Evolutionary conservation across 106 monocot genomes (phyloP), one percentile per base, ranked within the genome.

Genomic region (Iris macrosiphon): DNA sequence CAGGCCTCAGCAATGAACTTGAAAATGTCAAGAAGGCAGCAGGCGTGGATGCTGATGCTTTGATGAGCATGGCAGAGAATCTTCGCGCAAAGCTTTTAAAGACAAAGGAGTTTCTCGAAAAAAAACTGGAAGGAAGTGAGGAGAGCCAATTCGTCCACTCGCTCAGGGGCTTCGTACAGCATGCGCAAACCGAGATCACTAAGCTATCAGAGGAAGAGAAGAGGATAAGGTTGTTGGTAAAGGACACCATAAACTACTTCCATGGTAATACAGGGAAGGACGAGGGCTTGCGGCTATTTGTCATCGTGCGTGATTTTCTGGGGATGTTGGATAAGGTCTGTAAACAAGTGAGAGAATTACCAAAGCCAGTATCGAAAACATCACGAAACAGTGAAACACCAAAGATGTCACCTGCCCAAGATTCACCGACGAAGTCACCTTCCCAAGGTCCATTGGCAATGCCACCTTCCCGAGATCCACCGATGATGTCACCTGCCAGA

Each of bases 21-120:
- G 72, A 72, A 24, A 79, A 85, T 59, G 85, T 85, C 39, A 79
- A 69, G 59, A 76, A 59, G 35, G 79, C 76, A 39, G 75, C 85
- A 28, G 59, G 31, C 18, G 23, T 79, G 28, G 85, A 85, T 49
- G 49, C 61, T 40, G 85, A 79, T 59, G 43, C 57, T 16, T 27
- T 85, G 31, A 58, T 62, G 0, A 55, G 39, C 16, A 42, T 32
- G 10, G 69, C 65, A 16, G 52, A 51, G 21, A 65, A 27, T 52
- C 72, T 79, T 23, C 62, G 65, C 6, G 63, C 61, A 2, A 78
- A 67, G 25, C 43, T 84, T 35, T 19, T 63, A 23, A 84, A 63
- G 48, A 67, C 67, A 6, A 66, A 48, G 53, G 62, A 57, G 6
- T 72, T 85, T 38, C 40, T 75, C 13, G 61, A 72, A 59, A 69